Evolutionary conservation across 2,329 filamentous ascomycete genomes (phyloP).

Genomic region (Epichloe scottii): DNA sequence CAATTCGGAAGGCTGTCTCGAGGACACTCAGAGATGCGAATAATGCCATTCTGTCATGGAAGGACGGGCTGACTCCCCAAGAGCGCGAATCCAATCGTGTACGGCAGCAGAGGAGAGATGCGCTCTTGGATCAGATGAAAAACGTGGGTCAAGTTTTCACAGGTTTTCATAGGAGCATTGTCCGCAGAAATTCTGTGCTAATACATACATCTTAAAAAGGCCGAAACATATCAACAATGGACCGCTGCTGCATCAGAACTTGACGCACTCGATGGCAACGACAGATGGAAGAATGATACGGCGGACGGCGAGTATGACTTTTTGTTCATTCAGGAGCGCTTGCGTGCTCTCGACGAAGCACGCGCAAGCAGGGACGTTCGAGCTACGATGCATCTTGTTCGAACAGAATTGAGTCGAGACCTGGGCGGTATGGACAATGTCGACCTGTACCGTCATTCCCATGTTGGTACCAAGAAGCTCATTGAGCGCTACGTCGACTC

Average conservation of each 20-base stretch:
- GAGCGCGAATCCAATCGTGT: constrained; percentile 34
- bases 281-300: constrained; percentile 64
- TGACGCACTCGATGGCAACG: constrained; percentile 67
- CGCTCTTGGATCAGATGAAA: constrained; percentile 51
- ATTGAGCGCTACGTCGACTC: constrained; percentile 82
- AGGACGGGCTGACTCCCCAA: constrained; percentile 38
- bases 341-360: constrained; percentile 63
- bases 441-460: constrained; percentile 69
- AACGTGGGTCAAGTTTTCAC: constrained; percentile 35
- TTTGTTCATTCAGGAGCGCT: constrained; percentile 52
- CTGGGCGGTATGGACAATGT: constrained; percentile 78
- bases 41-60: constrained; percentile 31
- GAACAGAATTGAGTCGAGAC: constrained; percentile 68
- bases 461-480: constrained; percentile 74
- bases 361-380: constrained; percentile 58
- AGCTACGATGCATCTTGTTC: constrained; percentile 67
- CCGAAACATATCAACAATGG: constrained; percentile 61
- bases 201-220: constrained; percentile 29
- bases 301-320: constrained; percentile 57
- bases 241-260: constrained; percentile 61
- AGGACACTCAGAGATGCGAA: constrained; percentile 19
- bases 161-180: background rate
- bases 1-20: constrained; percentile 2
- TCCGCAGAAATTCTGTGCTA: background rate
- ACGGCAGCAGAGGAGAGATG: constrained; percentile 46